A percentile compares a stretch with the other conserved stretches of the same genome.
Evolutionary conservation across 768 basidiomycete genomes (phyloP).

Genomic region (Russula emetica): DNA sequence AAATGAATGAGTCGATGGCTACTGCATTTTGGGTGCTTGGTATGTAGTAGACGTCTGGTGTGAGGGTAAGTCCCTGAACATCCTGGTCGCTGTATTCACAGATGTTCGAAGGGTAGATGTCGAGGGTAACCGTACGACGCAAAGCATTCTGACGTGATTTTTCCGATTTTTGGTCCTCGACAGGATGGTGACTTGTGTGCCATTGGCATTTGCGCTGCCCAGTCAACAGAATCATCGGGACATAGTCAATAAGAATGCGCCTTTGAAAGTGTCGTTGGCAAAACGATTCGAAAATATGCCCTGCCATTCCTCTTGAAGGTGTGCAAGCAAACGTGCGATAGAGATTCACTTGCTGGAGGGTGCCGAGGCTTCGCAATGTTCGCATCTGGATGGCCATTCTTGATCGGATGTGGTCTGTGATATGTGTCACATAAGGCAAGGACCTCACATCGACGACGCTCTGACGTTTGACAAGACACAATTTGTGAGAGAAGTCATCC

Average conservation of each 20-base stretch:
- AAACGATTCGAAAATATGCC: background rate
- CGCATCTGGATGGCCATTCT: background rate
- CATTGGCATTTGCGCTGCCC: background rate
- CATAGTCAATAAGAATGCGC: background rate
- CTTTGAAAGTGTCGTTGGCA: background rate
- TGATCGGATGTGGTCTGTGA: background rate
- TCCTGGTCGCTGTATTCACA: background rate
- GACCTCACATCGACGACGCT: background rate
- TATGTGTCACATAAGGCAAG: fast-evolving
- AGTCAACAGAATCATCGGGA: background rate
- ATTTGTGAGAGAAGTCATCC: background rate
- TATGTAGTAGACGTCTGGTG: background rate
- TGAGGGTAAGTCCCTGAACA: background rate
- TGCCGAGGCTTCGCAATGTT: no score
- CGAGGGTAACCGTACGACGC: background rate
- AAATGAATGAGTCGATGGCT: background rate
- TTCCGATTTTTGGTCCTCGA: background rate
- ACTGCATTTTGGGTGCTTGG: background rate
- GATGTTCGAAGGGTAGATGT: background rate
- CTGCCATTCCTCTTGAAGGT: background rate
- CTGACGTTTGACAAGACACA: background rate
- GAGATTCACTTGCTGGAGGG: background rate
- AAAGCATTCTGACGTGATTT: background rate
- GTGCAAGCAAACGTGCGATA: background rate
- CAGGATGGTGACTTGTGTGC: background rate